phyloP scores from a whole-genome alignment of 2,329 filamentous ascomycete genomes.

The Penicillium psychrosexuale region DNA sequence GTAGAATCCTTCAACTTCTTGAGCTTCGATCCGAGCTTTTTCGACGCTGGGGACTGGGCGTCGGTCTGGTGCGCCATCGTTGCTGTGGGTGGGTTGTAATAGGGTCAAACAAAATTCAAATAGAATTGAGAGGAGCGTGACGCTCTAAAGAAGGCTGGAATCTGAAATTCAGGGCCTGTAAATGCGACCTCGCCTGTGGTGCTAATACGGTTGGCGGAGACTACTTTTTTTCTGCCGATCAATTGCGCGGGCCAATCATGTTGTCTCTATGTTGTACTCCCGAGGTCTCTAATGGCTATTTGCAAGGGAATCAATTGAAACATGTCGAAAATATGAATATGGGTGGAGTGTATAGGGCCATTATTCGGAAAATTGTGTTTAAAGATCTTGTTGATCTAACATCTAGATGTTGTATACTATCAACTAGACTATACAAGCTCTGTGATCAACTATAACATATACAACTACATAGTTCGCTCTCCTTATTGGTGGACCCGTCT shows the following conservation, averaged over 20 bases:
- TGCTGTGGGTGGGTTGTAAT: neutral
- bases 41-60: conserved; percentile 50
- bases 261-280: neutral
- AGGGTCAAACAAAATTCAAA: neutral
- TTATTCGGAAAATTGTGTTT: neutral
- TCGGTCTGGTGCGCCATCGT: conserved; percentile 7
- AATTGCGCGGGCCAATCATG: conserved; percentile 6
- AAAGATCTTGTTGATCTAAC: neutral
- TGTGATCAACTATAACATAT: neutral
- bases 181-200: conserved; percentile 1
- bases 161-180: neutral
- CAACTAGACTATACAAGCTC: neutral
- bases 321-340: neutral
- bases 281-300: neutral
- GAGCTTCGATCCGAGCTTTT: conserved; percentile 58
- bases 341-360: neutral
- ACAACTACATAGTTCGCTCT: neutral
- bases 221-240: conserved; percentile 12
- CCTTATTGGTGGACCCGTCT: neutral
- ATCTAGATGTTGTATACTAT: neutral
- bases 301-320: neutral
- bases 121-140: neutral
- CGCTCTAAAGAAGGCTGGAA: neutral
- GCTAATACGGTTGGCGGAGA: conserved; percentile 3
- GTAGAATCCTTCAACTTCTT: conserved; percentile 48